A percentile compares a stretch with the other conserved stretches of the same genome.
phyloP scores from a whole-genome alignment of 306 rosid species.

The Myrica gale region DNA sequence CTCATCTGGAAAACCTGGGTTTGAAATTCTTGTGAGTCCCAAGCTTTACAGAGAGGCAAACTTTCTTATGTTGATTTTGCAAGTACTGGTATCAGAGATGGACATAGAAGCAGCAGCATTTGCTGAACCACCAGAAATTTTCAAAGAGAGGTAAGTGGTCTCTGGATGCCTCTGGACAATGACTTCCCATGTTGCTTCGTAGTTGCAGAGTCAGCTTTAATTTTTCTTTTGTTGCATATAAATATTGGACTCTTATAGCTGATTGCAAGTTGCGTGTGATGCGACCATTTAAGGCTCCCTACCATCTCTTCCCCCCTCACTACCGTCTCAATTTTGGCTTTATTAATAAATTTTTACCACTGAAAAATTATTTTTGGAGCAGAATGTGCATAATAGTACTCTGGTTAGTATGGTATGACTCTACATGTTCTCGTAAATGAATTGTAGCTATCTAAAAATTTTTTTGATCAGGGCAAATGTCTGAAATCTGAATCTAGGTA shows the following conservation, averaged over 20 bases:
- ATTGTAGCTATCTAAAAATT: too few species aligned
- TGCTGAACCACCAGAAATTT: constrained; percentile 43
- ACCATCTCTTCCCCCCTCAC: not conserved
- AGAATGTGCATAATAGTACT: not conserved
- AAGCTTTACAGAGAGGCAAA: constrained; percentile 47
- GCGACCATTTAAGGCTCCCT: not conserved
- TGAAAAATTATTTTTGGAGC: too few species aligned
- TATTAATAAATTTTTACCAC: too few species aligned
- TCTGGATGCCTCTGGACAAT: not conserved
- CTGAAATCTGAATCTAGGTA: too few species aligned
- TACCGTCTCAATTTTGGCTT: too few species aligned
- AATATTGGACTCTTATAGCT: not conserved
- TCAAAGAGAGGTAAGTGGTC: constrained; percentile 67
- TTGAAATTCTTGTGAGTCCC: constrained; percentile 59
- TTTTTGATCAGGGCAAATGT: too few species aligned
- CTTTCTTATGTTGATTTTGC: constrained; percentile 72
- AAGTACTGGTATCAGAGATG: constrained; percentile 54
- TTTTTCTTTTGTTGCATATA: not conserved
- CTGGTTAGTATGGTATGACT: not conserved
- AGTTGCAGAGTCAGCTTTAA: not conserved
- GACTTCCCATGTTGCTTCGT: not conserved
- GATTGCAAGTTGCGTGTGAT: not conserved
- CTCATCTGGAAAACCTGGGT: constrained; percentile 79
- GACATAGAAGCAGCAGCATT: constrained; percentile 44
- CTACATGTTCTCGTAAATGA: not conserved